Evolutionary conservation across 768 basidiomycete genomes (phyloP).

Genomic region (Sistotremastrum suecicum): DNA sequence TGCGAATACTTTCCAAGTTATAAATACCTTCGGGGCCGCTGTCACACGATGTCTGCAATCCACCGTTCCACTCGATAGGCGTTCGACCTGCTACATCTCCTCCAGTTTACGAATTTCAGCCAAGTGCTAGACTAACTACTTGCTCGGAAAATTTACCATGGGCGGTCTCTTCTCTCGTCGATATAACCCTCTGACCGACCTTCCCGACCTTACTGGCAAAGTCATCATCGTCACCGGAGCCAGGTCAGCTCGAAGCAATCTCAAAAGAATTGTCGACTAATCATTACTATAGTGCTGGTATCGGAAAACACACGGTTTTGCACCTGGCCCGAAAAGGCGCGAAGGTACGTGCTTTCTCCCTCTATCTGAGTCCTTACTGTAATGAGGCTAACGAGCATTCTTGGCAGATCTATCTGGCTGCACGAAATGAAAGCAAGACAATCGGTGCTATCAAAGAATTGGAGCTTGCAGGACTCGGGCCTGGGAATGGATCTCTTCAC

Average conservation of each 20-base stretch:
- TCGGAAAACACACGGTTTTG: constrained; percentile 38
- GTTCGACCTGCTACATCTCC: too few relatives aligned
- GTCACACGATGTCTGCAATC: too few relatives aligned
- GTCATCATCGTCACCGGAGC: constrained; percentile 45
- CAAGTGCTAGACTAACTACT: too few relatives aligned
- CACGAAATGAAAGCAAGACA: constrained; percentile 32
- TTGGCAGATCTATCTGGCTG: constrained; percentile 46
- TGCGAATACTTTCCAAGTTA: too few relatives aligned
- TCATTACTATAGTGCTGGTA: constrained; percentile 23
- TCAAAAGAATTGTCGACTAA: too few relatives aligned
- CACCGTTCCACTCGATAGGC: too few relatives aligned
- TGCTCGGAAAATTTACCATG: too few relatives aligned
- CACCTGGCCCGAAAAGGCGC: constrained; percentile 30
- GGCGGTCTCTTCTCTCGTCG: background rate
- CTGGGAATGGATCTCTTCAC: constrained; percentile 30
- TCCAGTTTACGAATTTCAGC: too few relatives aligned
- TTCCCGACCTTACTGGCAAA: constrained; percentile 33
- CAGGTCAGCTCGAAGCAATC: constrained; percentile 24
- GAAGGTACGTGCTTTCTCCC: constrained; percentile 14
- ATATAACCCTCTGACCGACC: constrained; percentile 24
- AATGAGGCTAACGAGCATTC: too few relatives aligned
- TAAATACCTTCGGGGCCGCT: too few relatives aligned
- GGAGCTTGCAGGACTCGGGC: constrained; percentile 26
- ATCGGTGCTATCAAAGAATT: constrained; percentile 33
- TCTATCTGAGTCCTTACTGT: too few relatives aligned